phyloP scores from a whole-genome alignment of 345 rosid genomes.

The Eucalyptus guilfoylei region DNA sequence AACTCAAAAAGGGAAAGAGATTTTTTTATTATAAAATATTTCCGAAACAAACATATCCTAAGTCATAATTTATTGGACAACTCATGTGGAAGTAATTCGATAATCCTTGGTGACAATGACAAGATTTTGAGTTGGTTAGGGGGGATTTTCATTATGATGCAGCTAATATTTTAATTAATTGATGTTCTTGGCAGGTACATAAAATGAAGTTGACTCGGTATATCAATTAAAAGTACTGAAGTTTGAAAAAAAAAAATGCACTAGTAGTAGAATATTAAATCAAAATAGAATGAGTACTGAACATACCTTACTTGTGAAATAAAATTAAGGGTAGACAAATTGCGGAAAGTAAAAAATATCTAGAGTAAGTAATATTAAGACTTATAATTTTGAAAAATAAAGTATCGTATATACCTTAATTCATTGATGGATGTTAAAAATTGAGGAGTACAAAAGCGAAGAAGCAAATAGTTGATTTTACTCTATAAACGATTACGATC shows the following conservation, averaged over 20 bases:
- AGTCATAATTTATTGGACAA: neutral
- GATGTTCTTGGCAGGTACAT: neutral
- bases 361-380: too few species aligned
- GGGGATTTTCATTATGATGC: neutral
- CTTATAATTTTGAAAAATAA: neutral
- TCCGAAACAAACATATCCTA: neutral
- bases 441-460: neutral
- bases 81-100: neutral
- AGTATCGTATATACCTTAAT: neutral
- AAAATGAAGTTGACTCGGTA: neutral
- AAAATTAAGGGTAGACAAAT: neutral
- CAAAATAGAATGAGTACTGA: neutral
- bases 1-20: too few species aligned
- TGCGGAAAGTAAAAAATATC: neutral
- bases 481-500: neutral
- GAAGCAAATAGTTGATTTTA: neutral
- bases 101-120: neutral
- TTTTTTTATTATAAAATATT: too few species aligned
- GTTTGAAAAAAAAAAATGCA: neutral
- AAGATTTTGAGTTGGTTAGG: neutral
- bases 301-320: neutral
- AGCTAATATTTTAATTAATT: neutral
- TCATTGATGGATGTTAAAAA: neutral
- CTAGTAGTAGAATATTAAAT: neutral
- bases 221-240: too few species aligned